Percentiles rank a stretch among this genome's conserved stretches.
phyloP scores from a whole-genome alignment of 176 grass and related monocot genomes.

The Hyparrhenia diplandra region DNA sequence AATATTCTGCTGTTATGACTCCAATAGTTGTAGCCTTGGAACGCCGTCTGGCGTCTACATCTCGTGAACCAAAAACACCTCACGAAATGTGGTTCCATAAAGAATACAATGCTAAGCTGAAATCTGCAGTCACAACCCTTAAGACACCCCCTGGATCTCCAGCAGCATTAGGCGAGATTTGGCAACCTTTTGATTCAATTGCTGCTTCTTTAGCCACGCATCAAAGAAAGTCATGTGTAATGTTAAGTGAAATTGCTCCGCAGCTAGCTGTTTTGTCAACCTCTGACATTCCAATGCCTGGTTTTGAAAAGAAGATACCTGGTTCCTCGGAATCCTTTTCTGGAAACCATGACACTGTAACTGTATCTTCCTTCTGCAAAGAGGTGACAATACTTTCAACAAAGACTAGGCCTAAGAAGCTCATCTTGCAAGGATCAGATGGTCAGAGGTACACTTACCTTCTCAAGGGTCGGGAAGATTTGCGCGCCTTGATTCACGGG shows the following conservation, averaged over 20 bases:
- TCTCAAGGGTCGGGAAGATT: constrained; percentile 95
- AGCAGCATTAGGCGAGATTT: constrained; percentile 69
- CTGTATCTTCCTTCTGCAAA: constrained; percentile 79
- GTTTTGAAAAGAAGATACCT: constrained; percentile 92
- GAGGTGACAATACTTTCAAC: constrained; percentile 88
- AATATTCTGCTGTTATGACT: constrained; percentile 98
- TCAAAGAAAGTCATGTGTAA: constrained; percentile 76
- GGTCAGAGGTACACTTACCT: constrained; percentile 95
- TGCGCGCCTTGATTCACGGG: constrained; percentile 95
- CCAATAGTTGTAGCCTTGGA: constrained; percentile 93
- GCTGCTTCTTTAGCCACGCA: constrained; percentile 81
- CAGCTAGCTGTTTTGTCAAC: constrained; percentile 64
- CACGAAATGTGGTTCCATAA: constrained; percentile 91
- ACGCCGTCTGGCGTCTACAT: constrained; percentile 80
- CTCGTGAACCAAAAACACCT: constrained; percentile 83
- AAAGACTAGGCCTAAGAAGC: constrained; percentile 96
- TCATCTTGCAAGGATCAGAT: constrained; percentile 83
- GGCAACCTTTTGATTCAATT: constrained; percentile 79
- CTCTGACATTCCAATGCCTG: constrained; percentile 99
- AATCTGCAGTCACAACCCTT: constrained; percentile 69
- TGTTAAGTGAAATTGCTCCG: constrained; percentile 85
- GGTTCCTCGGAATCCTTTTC: constrained; percentile 46
- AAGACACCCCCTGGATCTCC: constrained; percentile 74
- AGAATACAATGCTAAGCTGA: constrained; percentile 73
- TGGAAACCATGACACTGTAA: constrained; percentile 53